A percentile compares a stretch with the other conserved stretches of the same genome.
Evolutionary conservation across 73 alveolate species (phyloP).

Genomic region (Paramecium sexaurelia): DNA sequence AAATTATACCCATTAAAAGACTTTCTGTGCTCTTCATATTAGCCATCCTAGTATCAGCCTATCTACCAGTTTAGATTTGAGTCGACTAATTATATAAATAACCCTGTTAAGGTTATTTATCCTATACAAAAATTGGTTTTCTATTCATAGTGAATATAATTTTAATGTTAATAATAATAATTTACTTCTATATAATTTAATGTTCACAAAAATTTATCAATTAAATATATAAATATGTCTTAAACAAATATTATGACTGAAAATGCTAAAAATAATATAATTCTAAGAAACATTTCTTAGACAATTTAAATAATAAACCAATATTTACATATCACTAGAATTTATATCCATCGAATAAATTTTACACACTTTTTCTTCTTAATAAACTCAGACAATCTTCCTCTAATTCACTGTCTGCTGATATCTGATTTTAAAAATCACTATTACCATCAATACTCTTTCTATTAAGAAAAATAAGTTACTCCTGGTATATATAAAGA

Average conservation of each 20-base stretch:
- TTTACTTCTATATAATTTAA: not conserved
- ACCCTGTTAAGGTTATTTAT: not conserved
- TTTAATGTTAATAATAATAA: not conserved
- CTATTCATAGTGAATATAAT: not conserved
- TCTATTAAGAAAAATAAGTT: not conserved
- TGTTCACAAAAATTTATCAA: not conserved
- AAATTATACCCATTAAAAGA: not conserved
- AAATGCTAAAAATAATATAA: no score
- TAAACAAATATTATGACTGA: no score
- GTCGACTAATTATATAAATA: not conserved
- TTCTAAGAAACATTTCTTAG: not conserved
- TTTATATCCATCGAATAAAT: slow-evolving; percentile 50
- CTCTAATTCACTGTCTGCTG: slow-evolving; percentile 31
- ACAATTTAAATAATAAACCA: not conserved
- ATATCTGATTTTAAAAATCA: slow-evolving; percentile 42
- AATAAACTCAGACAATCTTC: slow-evolving; percentile 39
- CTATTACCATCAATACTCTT: slow-evolving; percentile 52
- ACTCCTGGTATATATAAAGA: slow-evolving; percentile 60
- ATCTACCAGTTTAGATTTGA: not conserved
- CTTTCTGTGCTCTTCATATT: not conserved
- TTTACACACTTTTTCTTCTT: slow-evolving; percentile 54
- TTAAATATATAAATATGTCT: not conserved
- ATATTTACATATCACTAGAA: not conserved
- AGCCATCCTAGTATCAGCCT: not conserved
- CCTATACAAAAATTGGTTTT: not conserved